A percentile compares a stretch with the other conserved stretches of the same genome.
phyloP scores from a whole-genome alignment of 2,329 filamentous ascomycete genomes.

The Ceratocystis papillata region DNA sequence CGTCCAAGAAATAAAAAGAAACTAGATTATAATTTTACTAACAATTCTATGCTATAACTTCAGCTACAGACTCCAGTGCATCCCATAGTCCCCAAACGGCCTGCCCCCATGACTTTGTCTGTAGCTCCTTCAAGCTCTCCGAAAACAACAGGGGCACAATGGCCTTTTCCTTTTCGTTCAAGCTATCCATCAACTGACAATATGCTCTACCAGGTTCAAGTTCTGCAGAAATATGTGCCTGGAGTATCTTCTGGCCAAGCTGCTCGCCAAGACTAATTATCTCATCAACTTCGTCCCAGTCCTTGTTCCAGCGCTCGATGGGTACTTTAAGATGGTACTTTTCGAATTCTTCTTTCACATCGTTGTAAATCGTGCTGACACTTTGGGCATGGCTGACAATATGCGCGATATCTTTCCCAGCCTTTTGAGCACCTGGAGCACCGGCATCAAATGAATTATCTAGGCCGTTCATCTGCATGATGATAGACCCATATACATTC shows the following conservation, averaged over 20 bases:
- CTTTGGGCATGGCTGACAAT: slow-evolving; percentile 11
- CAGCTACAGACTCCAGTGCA: slow-evolving; percentile 18
- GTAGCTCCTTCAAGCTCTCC: slow-evolving; percentile 22
- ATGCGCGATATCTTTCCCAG: background rate
- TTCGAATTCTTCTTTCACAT: slow-evolving; percentile 18
- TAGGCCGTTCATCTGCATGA: slow-evolving; percentile 4
- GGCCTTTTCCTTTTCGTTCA: slow-evolving; percentile 22
- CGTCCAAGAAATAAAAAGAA: background rate
- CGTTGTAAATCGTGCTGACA: slow-evolving; percentile 18
- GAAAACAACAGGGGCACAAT: slow-evolving; percentile 22
- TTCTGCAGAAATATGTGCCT: slow-evolving; percentile 21
- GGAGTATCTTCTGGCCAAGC: slow-evolving; percentile 23
- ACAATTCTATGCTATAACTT: slow-evolving; percentile 12
- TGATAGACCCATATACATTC: slow-evolving; percentile 10
- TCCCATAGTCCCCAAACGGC: slow-evolving; percentile 24
- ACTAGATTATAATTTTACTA: background rate
- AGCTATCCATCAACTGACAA: slow-evolving; percentile 13
- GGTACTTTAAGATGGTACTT: slow-evolving; percentile 10
- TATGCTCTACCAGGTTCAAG: slow-evolving; percentile 21
- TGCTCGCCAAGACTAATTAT: slow-evolving; percentile 21
- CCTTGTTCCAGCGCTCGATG: slow-evolving; percentile 16
- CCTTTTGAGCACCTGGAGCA: background rate
- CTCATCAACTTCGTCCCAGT: slow-evolving; percentile 23
- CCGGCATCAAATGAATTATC: background rate
- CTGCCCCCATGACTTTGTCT: slow-evolving; percentile 24